Evolutionary conservation across 805 yeast species (phyloP).

Genomic region (Yamadazyma kitorensis): DNA sequence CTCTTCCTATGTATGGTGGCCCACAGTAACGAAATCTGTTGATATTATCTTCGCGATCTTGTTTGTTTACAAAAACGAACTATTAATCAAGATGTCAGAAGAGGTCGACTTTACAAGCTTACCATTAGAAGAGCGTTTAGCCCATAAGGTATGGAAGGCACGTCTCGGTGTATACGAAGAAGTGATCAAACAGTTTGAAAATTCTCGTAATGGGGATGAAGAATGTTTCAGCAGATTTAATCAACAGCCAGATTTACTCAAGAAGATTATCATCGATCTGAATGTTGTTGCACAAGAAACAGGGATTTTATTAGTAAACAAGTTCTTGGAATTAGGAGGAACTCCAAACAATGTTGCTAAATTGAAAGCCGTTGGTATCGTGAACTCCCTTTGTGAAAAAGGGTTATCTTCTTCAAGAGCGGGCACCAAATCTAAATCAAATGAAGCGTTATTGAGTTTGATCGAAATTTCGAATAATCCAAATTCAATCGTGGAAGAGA

Average conservation of each 20-base stretch:
- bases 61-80: conserved; percentile 9
- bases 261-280: conserved; percentile 63
- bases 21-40: too few relatives aligned
- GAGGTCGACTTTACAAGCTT: conserved; percentile 56
- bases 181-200: conserved; percentile 47
- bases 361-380: conserved; percentile 40
- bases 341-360: conserved; percentile 33
- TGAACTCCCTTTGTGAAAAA: conserved; percentile 69
- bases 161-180: conserved; percentile 79
- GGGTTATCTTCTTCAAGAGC: conserved; percentile 74
- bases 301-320: conserved; percentile 57
- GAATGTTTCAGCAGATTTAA: conserved; percentile 51
- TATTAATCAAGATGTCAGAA: conserved; percentile 27
- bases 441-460: conserved; percentile 58
- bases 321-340: conserved; percentile 58
- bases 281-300: conserved; percentile 92
- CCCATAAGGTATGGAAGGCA: conserved; percentile 82
- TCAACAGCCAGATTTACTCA: conserved; percentile 52
- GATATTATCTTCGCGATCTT: too few relatives aligned
- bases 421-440: conserved; percentile 65
- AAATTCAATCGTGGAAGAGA: conserved; percentile 61
- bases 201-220: conserved; percentile 55
- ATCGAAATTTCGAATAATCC: conserved; percentile 63
- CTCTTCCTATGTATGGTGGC: too few relatives aligned
- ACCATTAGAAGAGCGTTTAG: conserved; percentile 63